phyloP scores from a whole-genome alignment of 2,329 filamentous ascomycete species.

The Ophiognomonia clavigignenti-juglandacearum region DNA sequence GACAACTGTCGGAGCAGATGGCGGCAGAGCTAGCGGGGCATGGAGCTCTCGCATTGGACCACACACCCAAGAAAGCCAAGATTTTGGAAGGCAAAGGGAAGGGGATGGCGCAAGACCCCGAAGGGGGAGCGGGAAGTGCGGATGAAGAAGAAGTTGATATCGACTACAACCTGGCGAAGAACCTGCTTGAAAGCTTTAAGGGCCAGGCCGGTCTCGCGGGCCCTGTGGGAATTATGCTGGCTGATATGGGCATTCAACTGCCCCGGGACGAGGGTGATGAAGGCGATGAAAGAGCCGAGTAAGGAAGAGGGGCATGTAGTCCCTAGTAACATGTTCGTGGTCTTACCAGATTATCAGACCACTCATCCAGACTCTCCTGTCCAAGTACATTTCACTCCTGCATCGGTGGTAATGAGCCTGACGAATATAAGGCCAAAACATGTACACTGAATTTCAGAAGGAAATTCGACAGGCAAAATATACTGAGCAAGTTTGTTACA shows the following conservation, averaged over 20 bases:
- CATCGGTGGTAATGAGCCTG: too few relatives aligned
- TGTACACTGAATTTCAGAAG: too few relatives aligned
- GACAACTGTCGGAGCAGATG: conserved; percentile 62
- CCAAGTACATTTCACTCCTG: too few relatives aligned
- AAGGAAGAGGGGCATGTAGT: too few relatives aligned
- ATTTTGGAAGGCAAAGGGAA: conserved; percentile 23
- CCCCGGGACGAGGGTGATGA: conserved; percentile 61
- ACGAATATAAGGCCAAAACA: too few relatives aligned
- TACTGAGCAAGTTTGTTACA: too few relatives aligned
- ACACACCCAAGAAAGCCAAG: conserved; percentile 26
- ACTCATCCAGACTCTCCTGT: too few relatives aligned
- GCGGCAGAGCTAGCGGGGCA: conserved; percentile 67
- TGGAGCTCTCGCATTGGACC: conserved; percentile 57
- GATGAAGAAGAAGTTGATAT: conserved; percentile 64
- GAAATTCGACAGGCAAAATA: too few relatives aligned
- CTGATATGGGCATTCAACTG: conserved; percentile 76
- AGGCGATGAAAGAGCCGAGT: conserved; percentile 14
- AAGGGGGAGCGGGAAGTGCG: conserved; percentile 41
- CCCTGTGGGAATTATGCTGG: conserved; percentile 81
- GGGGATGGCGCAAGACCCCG: conserved; percentile 2
- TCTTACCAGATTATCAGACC: too few relatives aligned
- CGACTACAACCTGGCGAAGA: conserved; percentile 84
- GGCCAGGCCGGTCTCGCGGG: conserved; percentile 81
- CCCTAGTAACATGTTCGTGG: too few relatives aligned
- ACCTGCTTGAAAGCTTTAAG: conserved; percentile 89